A percentile compares a stretch with the other conserved stretches of the same genome.
These are phyloP conservation scores for Pisolithus tinctorius DNA, from an alignment of 768 basidiomycete species.

Conservation along the genomic window DNA sequence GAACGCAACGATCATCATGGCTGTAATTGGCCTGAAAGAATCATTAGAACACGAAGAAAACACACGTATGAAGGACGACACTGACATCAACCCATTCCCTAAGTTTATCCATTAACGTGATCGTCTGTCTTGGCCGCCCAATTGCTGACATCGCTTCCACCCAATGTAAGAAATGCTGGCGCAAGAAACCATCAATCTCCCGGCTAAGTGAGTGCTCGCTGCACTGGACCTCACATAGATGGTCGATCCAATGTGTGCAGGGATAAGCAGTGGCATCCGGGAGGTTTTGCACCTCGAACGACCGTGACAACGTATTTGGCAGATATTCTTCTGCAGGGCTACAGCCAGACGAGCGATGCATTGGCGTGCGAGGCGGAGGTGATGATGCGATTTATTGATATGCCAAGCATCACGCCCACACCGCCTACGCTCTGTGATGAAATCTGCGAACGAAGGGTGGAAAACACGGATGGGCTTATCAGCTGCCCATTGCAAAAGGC, in stretches of 20 bases:
- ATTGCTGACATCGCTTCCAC: conserved; percentile 27
- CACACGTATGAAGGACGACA: neutral
- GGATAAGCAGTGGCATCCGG: conserved; percentile 22
- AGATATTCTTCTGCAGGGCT: conserved; percentile 21
- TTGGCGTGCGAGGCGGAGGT: conserved; percentile 17
- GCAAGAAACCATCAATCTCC: conserved; percentile 16
- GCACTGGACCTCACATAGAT: conserved; percentile 12
- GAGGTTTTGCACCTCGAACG: conserved; percentile 10
- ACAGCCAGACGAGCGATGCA: conserved; percentile 15
- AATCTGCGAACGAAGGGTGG: conserved; percentile 30
- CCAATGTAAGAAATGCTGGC: conserved; percentile 26
- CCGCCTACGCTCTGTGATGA: conserved; percentile 24
- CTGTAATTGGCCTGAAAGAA: conserved; percentile 9
- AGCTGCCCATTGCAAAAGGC: conserved; percentile 22
- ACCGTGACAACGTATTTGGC: conserved; percentile 15
- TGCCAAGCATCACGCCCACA: conserved; percentile 24
- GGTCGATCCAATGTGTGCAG: conserved; percentile 23
- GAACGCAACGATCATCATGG: conserved; percentile 10
- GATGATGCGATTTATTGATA: conserved; percentile 18
- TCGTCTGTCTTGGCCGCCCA: conserved; percentile 26
- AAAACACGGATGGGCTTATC: conserved; percentile 23
- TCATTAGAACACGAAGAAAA: neutral
- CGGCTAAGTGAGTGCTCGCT: conserved; percentile 5
- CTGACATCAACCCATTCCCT: conserved; percentile 23
- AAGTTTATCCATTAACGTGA: conserved; percentile 17